Base-by-base conservation (phyloP, 305 asterid genomes). In the Caryopteris hybrid region DNA sequence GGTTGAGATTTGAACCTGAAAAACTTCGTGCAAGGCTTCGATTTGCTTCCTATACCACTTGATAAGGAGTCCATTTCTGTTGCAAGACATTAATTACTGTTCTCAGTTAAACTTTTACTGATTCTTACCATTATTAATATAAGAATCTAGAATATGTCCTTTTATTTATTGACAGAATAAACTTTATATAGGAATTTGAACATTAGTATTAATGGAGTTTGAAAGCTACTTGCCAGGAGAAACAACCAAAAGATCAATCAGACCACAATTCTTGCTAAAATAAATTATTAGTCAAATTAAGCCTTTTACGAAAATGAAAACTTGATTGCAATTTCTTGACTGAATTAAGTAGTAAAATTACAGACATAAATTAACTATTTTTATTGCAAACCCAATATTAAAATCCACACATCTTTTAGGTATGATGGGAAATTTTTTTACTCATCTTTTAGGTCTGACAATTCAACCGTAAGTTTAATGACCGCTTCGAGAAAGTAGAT, bases 1-100 rank as follows among this genome's bases (percentile, higher is more conserved):
- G 75, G 84, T 80, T 75, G 84, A 88, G 96, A 91, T 84, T 79
- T 84, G 84, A 89, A 91, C 97, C 97, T 91, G 96, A 84, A 91
- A 89, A 85, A 91, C 95, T 91, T 91, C 88, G 92, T 91, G 94
- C 97, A 91, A 70, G 97, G 96, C 96, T 91, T 91, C 80, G 88
- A 81, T 88, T 91, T 91, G 93, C 91, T 91, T 87, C 97, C 96
- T 88, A 86, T 84, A 87, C 96, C 97, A 91, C 90, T 78, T 75
- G 97, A 82, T 72, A 81, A 65, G 71, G 86, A 82, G 81, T 83
- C 90, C 84, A 83, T 66, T 85, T 83, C 95, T 87, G 92, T 87
- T 85, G 79, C 87, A 85, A 74, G 66, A 82, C 74, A 87, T 85
- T 87, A 85, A 77, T 87, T 83, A 75, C 74, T 76, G 58, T 70